Evolutionary conservation across 345 rosid species (phyloP).

Genomic region (Bretschneidera sinensis): DNA sequence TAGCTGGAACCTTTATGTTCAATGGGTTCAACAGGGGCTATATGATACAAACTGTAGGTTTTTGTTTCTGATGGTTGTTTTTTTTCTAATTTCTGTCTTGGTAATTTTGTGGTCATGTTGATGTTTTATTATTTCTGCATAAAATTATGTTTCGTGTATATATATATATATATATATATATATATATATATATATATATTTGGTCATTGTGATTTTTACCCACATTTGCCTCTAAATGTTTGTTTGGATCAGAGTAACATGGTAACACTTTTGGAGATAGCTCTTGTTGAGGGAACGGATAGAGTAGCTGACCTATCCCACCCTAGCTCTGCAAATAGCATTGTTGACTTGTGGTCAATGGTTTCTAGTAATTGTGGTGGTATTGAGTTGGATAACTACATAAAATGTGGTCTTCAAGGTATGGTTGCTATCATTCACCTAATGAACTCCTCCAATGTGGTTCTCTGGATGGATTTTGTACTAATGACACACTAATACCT

Average conservation of each 20-base stretch:
- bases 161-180: no score
- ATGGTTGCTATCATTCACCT: conserved; percentile 15
- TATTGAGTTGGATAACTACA: conserved; percentile 41
- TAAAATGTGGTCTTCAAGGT: conserved; percentile 73
- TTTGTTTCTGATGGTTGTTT: not conserved
- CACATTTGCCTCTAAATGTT: conserved; percentile 16
- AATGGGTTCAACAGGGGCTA: no score
- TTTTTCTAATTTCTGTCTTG: not conserved
- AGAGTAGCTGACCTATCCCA: conserved; percentile 39
- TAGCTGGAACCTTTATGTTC: no score
- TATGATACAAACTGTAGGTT: not conserved
- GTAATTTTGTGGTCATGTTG: conserved; percentile 7
- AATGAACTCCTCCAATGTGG: conserved; percentile 3
- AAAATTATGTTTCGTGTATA: conserved; percentile 9
- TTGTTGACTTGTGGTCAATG: conserved; percentile 44
- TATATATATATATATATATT: not conserved
- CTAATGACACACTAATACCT: conserved; percentile 13
- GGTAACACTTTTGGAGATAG: conserved; percentile 63
- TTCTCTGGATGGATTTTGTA: conserved; percentile 15
- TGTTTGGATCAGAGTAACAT: conserved; percentile 47
- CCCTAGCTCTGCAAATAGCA: conserved; percentile 43
- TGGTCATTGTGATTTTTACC: conserved; percentile 12
- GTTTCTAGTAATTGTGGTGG: conserved; percentile 36
- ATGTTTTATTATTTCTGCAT: conserved; percentile 3
- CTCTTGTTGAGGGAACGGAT: conserved; percentile 57